phyloP scores from a whole-genome alignment of 495 filamentous ascomycete species.

The Penicillium crystallinum region DNA sequence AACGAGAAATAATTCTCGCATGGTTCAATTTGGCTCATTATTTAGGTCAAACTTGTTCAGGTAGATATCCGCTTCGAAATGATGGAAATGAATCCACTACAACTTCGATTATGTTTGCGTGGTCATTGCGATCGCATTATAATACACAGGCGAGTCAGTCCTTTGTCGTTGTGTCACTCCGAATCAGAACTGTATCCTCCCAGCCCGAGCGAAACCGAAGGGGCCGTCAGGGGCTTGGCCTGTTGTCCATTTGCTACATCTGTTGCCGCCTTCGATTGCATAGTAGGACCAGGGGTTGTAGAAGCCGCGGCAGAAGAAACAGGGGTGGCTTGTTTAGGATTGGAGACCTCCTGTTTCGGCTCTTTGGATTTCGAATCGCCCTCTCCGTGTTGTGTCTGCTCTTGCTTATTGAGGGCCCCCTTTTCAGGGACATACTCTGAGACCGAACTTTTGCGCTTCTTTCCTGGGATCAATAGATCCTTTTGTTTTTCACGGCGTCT shows the following conservation, averaged over 20 bases:
- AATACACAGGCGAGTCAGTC: neutral
- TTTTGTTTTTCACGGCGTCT: constrained; percentile 54
- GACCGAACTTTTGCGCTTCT: constrained; percentile 49
- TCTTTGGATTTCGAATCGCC: neutral
- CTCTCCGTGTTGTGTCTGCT: neutral
- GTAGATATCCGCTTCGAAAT: too few relatives aligned
- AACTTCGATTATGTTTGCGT: neutral
- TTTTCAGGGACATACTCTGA: constrained; percentile 8
- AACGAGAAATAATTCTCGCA: too few relatives aligned
- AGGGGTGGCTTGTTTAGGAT: neutral
- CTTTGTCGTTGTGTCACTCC: constrained; percentile 21
- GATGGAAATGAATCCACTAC: neutral
- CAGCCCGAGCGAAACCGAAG: constrained; percentile 28
- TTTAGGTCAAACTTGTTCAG: too few relatives aligned
- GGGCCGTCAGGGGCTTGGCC: constrained; percentile 10
- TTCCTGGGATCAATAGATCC: constrained; percentile 50
- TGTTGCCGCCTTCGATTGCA: constrained; percentile 1
- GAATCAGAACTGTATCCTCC: constrained; percentile 43
- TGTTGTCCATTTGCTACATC: neutral
- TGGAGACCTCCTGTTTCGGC: neutral
- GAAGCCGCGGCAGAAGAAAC: neutral
- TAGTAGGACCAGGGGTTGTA: neutral
- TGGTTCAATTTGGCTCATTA: too few relatives aligned
- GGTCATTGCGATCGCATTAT: neutral
- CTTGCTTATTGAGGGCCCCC: constrained; percentile 12